A percentile compares a stretch with the other conserved stretches of the same genome.
Evolutionary conservation across 1,284 basidiomycete species (phyloP).

Genomic region (Bothia castanella): DNA sequence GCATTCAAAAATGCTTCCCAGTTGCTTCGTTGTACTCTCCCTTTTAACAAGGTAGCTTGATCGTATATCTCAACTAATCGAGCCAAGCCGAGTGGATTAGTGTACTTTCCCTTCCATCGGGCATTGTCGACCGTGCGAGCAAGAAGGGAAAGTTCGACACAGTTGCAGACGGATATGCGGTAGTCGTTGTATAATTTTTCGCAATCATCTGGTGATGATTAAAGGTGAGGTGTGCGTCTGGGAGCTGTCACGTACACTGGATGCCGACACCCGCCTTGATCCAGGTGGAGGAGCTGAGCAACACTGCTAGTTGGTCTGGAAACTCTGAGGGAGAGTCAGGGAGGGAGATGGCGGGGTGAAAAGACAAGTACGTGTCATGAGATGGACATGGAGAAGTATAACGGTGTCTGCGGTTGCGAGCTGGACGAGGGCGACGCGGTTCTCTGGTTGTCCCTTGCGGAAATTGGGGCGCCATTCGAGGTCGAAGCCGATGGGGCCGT

Average conservation of each 20-base stretch:
- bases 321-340: slow-evolving; percentile 42
- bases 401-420: slow-evolving; percentile 53
- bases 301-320: slow-evolving; percentile 45
- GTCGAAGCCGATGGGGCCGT: slow-evolving; percentile 59
- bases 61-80: slow-evolving; percentile 59
- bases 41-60: slow-evolving; percentile 50
- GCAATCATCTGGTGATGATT: slow-evolving; percentile 49
- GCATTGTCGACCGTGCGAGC: slow-evolving; percentile 65
- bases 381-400: slow-evolving; percentile 59
- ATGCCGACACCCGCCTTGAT: slow-evolving; percentile 69
- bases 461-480: slow-evolving; percentile 69
- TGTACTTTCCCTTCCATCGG: slow-evolving; percentile 65
- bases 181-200: slow-evolving; percentile 59
- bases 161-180: slow-evolving; percentile 47
- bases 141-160: slow-evolving; percentile 64
- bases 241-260: slow-evolving; percentile 43
- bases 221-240: background rate
- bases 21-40: slow-evolving; percentile 57
- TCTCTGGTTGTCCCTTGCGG: slow-evolving; percentile 47
- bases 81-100: slow-evolving; percentile 52
- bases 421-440: slow-evolving; percentile 68
- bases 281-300: slow-evolving; percentile 50
- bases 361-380: slow-evolving; percentile 51
- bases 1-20: slow-evolving; percentile 53
- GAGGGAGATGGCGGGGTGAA: background rate